These are phyloP conservation scores for Plantago coronopus DNA, from an alignment of 305 asterid species.

Conservation along the genomic window DNA sequence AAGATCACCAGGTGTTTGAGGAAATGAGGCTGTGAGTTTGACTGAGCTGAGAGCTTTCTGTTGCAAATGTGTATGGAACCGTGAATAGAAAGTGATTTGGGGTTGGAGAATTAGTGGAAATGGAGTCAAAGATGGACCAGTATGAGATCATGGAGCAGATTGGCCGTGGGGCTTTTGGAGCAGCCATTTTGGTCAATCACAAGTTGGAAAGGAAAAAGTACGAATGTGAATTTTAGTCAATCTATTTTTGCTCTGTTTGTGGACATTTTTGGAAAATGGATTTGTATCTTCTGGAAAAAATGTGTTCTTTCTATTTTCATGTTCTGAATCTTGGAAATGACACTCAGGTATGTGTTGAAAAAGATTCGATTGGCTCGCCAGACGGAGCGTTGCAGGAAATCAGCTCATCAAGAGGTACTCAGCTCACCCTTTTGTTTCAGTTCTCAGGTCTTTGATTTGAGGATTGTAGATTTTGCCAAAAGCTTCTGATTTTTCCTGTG, in stretches of 20 bases:
- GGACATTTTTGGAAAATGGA: constrained; percentile 5
- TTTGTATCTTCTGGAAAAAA: constrained; percentile 14
- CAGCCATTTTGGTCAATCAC: constrained; percentile 91
- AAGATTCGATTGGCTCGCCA: constrained; percentile 95
- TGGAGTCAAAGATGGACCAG: constrained; percentile 94
- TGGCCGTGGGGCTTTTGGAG: constrained; percentile 98
- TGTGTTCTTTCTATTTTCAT: constrained; percentile 8
- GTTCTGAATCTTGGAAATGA: constrained; percentile 26
- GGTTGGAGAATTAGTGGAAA: constrained; percentile 24
- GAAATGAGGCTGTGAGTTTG: constrained; percentile 17
- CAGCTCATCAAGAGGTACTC: constrained; percentile 93
- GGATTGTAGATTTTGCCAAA: constrained; percentile 10
- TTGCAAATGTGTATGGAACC: background rate
- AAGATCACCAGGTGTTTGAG: constrained; percentile 1
- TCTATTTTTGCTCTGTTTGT: constrained; percentile 1
- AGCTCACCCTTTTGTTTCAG: constrained; percentile 4
- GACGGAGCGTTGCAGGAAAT: constrained; percentile 94
- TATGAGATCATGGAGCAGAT: constrained; percentile 99
- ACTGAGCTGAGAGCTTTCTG: background rate
- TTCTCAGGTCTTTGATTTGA: constrained; percentile 19
- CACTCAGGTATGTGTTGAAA: constrained; percentile 75
- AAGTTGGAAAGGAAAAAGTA: constrained; percentile 80
- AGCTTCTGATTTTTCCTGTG: background rate
- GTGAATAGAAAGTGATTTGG: constrained; percentile 10
- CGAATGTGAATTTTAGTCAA: constrained; percentile 16